A percentile compares a stretch with the other conserved stretches of the same genome.
Conservation (phyloP, 2,329 filamentous ascomycete species). For the Knoxdaviesia capensis region DNA sequence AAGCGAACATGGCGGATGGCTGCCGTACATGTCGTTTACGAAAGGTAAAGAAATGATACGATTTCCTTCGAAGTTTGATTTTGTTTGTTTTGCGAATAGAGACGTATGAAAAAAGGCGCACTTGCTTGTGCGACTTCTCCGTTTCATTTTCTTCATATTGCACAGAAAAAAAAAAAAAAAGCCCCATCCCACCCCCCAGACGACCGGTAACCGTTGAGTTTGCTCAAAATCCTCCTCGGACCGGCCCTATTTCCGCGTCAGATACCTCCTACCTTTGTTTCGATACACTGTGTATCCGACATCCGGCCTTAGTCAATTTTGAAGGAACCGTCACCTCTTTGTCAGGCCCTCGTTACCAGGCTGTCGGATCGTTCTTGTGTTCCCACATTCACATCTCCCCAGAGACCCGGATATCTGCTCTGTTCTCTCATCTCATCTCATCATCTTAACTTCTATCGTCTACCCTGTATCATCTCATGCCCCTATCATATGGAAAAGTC, state of each 20-base stretch:
- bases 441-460: background rate
- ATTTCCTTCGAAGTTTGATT: background rate
- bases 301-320: no score
- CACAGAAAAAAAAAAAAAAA: background rate
- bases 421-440: background rate
- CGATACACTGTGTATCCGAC: no score
- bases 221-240: no score
- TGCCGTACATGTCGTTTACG: constrained; percentile 18
- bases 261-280: no score
- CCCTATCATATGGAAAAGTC: background rate
- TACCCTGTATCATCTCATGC: background rate
- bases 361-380: no score
- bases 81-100: background rate
- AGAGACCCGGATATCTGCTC: background rate
- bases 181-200: background rate
- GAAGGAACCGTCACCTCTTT: no score
- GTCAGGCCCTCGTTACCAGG: no score
- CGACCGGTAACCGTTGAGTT: no score
- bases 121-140: background rate
- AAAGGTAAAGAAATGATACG: constrained; percentile 11
- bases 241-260: no score
- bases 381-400: no score
- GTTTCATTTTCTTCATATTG: background rate
- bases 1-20: constrained; percentile 11
- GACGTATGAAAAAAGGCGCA: no score